Conservation (phyloP, 2,329 filamentous ascomycete species). For the Monosporascus ibericus region DNA sequence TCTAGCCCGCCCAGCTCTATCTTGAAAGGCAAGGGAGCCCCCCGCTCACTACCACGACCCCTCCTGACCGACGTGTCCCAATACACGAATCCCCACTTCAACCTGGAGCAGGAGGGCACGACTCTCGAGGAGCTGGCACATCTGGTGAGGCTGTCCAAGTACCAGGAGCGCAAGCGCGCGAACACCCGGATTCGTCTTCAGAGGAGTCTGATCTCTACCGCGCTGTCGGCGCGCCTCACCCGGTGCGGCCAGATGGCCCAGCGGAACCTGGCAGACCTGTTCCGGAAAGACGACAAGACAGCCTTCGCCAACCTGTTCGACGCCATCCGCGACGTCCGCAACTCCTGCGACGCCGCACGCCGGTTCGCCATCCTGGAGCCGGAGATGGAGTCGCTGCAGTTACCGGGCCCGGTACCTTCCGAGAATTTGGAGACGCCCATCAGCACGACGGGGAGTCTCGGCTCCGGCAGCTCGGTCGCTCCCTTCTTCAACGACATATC, state of each 20-base stretch:
- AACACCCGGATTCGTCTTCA: constrained; percentile 69
- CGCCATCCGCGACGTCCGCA: constrained; percentile 72
- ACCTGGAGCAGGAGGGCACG: constrained; percentile 57
- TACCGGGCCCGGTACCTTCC: constrained; percentile 40
- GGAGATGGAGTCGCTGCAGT: constrained; percentile 60
- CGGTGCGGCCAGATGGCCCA: constrained; percentile 70
- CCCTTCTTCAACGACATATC: constrained; percentile 71
- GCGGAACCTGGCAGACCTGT: constrained; percentile 70
- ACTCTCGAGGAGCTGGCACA: constrained; percentile 73
- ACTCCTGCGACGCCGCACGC: constrained; percentile 67
- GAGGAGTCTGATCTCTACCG: constrained; percentile 67
- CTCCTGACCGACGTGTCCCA: constrained; percentile 60
- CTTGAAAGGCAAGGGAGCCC: constrained; percentile 33
- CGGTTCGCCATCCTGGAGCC: constrained; percentile 67
- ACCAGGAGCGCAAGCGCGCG: constrained; percentile 74
- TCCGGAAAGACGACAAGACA: constrained; percentile 73
- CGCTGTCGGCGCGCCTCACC: constrained; percentile 66
- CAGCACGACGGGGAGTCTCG: constrained; percentile 32
- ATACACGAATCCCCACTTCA: constrained; percentile 57
- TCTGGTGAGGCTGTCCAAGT: constrained; percentile 69
- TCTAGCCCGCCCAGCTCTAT: constrained; percentile 27
- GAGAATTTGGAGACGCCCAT: constrained; percentile 45
- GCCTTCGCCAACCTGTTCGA: constrained; percentile 69
- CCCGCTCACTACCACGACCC: constrained; percentile 42
- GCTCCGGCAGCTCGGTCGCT: constrained; percentile 28